Base-by-base conservation (phyloP, 805 yeast genomes). In the Yamadazyma insecticola region DNA sequence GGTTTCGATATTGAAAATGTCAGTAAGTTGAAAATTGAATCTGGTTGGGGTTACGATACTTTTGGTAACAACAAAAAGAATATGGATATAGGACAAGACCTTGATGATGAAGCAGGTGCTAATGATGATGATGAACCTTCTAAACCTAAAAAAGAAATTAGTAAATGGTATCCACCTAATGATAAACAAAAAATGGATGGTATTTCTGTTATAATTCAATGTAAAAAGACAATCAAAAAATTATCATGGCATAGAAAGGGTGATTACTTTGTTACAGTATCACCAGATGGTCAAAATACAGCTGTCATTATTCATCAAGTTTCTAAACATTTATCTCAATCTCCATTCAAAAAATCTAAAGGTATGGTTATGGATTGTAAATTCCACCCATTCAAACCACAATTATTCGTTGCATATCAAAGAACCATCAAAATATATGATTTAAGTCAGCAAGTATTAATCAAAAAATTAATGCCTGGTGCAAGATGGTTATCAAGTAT, bases 181-280 rank as follows among this genome's bases (percentile, higher is more conserved):
- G 57, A 73, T 29, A 75, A 74, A 39, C 80, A 78, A 45, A 65
- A 70, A 21, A 55, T 54, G 21, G 64, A 73, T 31, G 95, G 95
- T 33, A 78, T 88, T 22, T 74, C 82, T 12, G 80, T 85, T 2
- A 76, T 84, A 13, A 72, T 92, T 29, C 74, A 82, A 32, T 66
- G 73, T 35, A 73, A 78, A 40, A 72, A 70, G 48, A 72, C 84
- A 1, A 76, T 90, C 40, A 88, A 86, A 60, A 81, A 78, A 51
- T 45, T 92, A 14, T 75, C 95, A 44, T 92, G 98, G 98, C 98
- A 92, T 59, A 74, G 96, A 57, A 83, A 84, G 52, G 98, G 98
- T 49, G 98, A 92, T 64, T 92, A 92, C 55, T 85, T 92, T 48
- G 95, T 90, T 42, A 80, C 95, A 4, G 95, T 87, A n/a, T 79